phyloP scores from a whole-genome alignment of 169 alveolate genomes.

The Plasmodium inui region DNA sequence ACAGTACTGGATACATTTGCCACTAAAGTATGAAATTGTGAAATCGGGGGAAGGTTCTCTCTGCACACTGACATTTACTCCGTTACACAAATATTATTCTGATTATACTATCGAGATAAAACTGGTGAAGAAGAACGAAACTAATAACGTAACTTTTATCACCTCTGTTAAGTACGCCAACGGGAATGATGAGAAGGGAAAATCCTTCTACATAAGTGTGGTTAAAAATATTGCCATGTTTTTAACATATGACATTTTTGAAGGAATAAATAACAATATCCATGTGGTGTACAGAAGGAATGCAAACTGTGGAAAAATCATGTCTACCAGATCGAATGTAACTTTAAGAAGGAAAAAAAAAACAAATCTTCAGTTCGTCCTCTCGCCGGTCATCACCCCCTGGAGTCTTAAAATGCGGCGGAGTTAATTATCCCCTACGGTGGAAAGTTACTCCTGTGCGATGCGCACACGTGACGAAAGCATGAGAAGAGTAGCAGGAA shows the following conservation, averaged over 20 bases:
- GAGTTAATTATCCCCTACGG: background rate
- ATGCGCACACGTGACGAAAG: background rate
- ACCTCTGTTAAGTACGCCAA: constrained; percentile 5
- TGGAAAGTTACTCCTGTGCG: background rate
- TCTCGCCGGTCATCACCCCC: background rate
- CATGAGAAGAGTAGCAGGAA: background rate
- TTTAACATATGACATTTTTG: constrained; percentile 48
- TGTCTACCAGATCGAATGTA: constrained; percentile 23
- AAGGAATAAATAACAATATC: constrained; percentile 64
- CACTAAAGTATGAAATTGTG: constrained; percentile 22
- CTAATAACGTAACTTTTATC: constrained; percentile 8
- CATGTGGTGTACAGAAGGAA: constrained; percentile 40
- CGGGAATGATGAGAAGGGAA: background rate
- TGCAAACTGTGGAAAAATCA: background rate
- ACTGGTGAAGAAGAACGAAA: constrained; percentile 27
- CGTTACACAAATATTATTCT: constrained; percentile 66
- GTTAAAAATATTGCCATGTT: constrained; percentile 46
- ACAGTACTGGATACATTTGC: constrained; percentile 58
- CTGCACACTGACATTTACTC: constrained; percentile 37
- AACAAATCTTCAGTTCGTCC: background rate
- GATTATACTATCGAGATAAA: constrained; percentile 45
- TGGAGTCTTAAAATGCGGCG: constrained; percentile 15
- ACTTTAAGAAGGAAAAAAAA: constrained; percentile 10
- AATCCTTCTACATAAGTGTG: constrained; percentile 4
- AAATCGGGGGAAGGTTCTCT: constrained; percentile 15